A percentile compares a stretch with the other conserved stretches of the same genome.
These are phyloP conservation scores for Globisporangium orthogonon DNA, from an alignment of 352 stramenopile species.

Conservation along the genomic window DNA sequence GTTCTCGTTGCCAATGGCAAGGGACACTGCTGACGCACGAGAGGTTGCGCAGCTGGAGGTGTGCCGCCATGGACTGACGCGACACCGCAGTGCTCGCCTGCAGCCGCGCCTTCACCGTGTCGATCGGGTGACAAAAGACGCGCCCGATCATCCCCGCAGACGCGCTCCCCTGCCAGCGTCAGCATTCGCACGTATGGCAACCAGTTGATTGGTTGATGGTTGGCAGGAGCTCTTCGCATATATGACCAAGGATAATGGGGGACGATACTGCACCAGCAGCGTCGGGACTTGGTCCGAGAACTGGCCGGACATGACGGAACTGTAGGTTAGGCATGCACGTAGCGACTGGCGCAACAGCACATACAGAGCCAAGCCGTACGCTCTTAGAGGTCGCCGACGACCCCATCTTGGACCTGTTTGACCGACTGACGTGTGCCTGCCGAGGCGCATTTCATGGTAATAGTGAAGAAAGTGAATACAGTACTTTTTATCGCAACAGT, in stretches of 20 bases:
- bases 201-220: background rate
- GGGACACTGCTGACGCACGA: slow-evolving; percentile 15
- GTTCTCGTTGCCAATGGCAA: background rate
- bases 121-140: slow-evolving; percentile 89
- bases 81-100: slow-evolving; percentile 35
- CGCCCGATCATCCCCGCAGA: slow-evolving; percentile 77
- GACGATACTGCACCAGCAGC: slow-evolving; percentile 28
- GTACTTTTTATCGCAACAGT: too few species aligned
- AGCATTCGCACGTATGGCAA: background rate
- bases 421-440: too few species aligned
- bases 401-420: too few species aligned
- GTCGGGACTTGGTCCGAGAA: slow-evolving; percentile 43
- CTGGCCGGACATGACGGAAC: slow-evolving; percentile 7
- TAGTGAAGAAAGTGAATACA: too few species aligned
- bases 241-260: too few species aligned
- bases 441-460: too few species aligned
- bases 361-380: too few species aligned
- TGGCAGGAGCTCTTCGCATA: too few species aligned
- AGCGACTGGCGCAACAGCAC: too few species aligned
- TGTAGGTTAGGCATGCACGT: too few species aligned
- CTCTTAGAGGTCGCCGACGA: too few species aligned
- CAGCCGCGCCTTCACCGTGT: slow-evolving; percentile 88
- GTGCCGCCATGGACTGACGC: slow-evolving; percentile 31
- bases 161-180: slow-evolving; percentile 52
- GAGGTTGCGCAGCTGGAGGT: slow-evolving; percentile 41